Percentiles rank a stretch among this genome's conserved stretches.
These are phyloP conservation scores for Pholiota molesta DNA, from an alignment of 768 basidiomycete genomes.

Conservation along the genomic window DNA sequence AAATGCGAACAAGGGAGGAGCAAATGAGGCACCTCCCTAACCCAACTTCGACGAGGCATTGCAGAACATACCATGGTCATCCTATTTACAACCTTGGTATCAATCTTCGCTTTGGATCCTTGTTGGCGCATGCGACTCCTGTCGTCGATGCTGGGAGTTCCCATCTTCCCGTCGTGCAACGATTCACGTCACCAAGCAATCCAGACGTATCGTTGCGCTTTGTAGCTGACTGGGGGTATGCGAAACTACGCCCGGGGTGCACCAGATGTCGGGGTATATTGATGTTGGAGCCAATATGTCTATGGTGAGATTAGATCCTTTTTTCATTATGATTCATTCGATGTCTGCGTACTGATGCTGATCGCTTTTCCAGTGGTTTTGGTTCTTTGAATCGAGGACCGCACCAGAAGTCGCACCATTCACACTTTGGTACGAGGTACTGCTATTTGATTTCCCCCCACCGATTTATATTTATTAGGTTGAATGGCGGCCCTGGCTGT, in stretches of 20 bases:
- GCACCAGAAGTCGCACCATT: constrained; percentile 65
- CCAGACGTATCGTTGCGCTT: constrained; percentile 43
- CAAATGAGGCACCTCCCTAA: not conserved
- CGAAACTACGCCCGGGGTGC: constrained; percentile 64
- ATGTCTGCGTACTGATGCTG: not conserved
- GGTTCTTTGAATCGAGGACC: constrained; percentile 71
- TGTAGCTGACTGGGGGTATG: constrained; percentile 61
- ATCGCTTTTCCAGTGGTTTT: constrained; percentile 58
- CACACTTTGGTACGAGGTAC: constrained; percentile 54
- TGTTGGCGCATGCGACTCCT: constrained; percentile 13
- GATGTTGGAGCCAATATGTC: constrained; percentile 61
- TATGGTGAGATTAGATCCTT: constrained; percentile 40
- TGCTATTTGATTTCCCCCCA: not conserved
- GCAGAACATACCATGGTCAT: not conserved
- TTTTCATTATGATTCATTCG: not conserved
- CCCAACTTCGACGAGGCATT: not conserved
- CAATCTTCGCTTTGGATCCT: not conserved
- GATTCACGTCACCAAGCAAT: constrained; percentile 22
- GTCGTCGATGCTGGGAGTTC: constrained; percentile 4
- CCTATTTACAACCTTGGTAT: not conserved
- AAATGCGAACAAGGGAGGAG: not conserved
- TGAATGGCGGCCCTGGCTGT: constrained; percentile 66
- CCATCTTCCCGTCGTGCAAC: constrained; percentile 7
- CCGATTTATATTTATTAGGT: constrained; percentile 35
- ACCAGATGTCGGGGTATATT: constrained; percentile 64